Percentiles rank a stretch among this genome's conserved stretches.
phyloP scores from a whole-genome alignment of 805 yeast species.

The Yamadazyma sp. region DNA sequence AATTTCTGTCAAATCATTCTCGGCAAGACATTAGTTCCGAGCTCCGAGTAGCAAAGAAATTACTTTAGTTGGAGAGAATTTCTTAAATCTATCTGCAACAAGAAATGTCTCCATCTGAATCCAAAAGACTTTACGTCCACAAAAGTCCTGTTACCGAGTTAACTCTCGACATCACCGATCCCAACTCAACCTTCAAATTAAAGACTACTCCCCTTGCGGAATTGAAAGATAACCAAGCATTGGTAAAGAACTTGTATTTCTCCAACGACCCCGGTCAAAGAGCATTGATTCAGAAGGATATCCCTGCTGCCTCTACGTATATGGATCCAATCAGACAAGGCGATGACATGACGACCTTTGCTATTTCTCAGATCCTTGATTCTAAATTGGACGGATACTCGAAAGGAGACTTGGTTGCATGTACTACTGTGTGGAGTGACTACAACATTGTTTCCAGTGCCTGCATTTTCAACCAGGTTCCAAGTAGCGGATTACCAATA shows the following conservation, averaged over 20 bases:
- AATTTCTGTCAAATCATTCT: too few relatives aligned
- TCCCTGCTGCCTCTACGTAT: constrained; percentile 22
- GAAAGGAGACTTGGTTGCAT: constrained; percentile 26
- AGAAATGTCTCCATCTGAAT: too few relatives aligned
- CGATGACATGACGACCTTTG: constrained; percentile 22
- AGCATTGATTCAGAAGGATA: constrained; percentile 35
- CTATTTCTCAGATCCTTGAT: constrained; percentile 25
- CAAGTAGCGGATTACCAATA: constrained; percentile 20
- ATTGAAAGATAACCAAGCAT: constrained; percentile 24
- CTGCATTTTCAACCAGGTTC: constrained; percentile 18
- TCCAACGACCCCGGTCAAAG: constrained; percentile 41
- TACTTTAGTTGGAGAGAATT: too few relatives aligned
- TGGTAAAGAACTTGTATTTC: constrained; percentile 26
- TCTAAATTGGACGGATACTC: constrained; percentile 23
- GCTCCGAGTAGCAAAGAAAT: too few relatives aligned
- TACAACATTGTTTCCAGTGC: constrained; percentile 20
- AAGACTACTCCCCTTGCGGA: neutral
- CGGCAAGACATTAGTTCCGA: too few relatives aligned
- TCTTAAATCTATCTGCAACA: too few relatives aligned
- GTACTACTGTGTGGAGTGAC: constrained; percentile 25
- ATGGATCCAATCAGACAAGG: constrained; percentile 23
- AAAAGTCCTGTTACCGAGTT: constrained; percentile 22
- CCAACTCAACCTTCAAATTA: constrained; percentile 33
- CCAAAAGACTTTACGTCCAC: constrained; percentile 18
- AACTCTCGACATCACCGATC: constrained; percentile 20